Evolutionary conservation across 2,329 filamentous ascomycete genomes (phyloP).

Genomic region (Colletotrichum sansevieriae): DNA sequence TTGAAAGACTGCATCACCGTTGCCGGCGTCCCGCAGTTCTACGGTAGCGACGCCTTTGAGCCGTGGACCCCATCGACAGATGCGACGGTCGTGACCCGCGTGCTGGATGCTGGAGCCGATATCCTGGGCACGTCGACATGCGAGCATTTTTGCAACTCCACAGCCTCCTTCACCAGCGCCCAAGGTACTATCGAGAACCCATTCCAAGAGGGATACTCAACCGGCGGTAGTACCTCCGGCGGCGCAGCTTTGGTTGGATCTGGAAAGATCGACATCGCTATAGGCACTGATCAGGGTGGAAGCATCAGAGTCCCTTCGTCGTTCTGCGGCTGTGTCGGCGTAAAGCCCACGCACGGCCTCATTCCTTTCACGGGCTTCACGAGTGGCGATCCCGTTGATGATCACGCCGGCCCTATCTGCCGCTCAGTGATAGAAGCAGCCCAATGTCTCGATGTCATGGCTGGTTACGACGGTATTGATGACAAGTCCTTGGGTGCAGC

Average conservation of each 20-base stretch:
- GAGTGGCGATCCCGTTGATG: conserved; percentile 63
- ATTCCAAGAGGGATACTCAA: conserved; percentile 57
- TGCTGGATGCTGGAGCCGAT: conserved; percentile 63
- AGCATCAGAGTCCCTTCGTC: conserved; percentile 60
- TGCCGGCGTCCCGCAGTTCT: conserved; percentile 65
- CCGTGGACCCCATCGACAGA: conserved; percentile 66
- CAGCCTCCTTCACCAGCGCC: conserved; percentile 60
- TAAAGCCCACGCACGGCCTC: conserved; percentile 65
- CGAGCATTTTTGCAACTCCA: conserved; percentile 66
- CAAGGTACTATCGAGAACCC: conserved; percentile 63
- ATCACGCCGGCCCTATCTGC: conserved; percentile 62
- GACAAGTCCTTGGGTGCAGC: conserved; percentile 56
- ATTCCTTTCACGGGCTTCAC: conserved; percentile 65
- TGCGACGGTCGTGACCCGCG: conserved; percentile 65
- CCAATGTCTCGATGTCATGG: conserved; percentile 58
- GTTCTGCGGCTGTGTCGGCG: conserved; percentile 56
- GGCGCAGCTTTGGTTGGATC: conserved; percentile 60
- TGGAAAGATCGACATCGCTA: conserved; percentile 57
- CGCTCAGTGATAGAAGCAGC: conserved; percentile 57
- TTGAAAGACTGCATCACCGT: conserved; percentile 69
- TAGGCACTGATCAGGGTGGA: conserved; percentile 63
- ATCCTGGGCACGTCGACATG: conserved; percentile 65
- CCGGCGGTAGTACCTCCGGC: conserved; percentile 64
- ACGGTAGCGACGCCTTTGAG: conserved; percentile 63
- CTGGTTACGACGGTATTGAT: conserved; percentile 63